Base-by-base conservation (phyloP, 23 red algal species). In the Gracilaria gracilis region DNA sequence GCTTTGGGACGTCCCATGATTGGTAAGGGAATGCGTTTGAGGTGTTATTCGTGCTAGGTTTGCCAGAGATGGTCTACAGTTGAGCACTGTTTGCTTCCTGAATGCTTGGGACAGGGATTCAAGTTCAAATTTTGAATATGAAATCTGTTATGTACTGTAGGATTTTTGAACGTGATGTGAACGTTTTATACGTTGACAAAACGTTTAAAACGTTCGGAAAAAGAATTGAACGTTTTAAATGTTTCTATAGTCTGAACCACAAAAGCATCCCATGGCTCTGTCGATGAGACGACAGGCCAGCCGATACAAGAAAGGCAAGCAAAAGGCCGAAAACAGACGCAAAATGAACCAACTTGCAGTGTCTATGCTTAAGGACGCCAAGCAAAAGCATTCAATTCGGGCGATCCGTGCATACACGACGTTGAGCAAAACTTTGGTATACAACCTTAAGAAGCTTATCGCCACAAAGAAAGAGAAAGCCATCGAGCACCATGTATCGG, bases 41-140 rank as follows among this genome's bases (percentile, higher is more conserved):
- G 14, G 51, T 55, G 51, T 55, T 55, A 55, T 55, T 55, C 51
- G 51, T 19, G 16, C 9, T 55, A 19, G 11, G 16, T 55, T 55
- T 55, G 51, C 51, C 14, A 55, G 51, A 20, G 51, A 55, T 55
- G 59, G 9, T 9, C 27, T 62, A 31, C 59, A 27, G 59, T 29
- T 62, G 59, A 62, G 59, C 59, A 29, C 8, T 62, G 59, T 62
- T 62, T 62, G 59, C 51, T 55, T 55, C 51, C 17, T 55, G 51
- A 55, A 55, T 55, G 11, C 51, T 20, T 55, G 51, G 11, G 51
- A 55, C 17, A 55, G 51, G 51, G 14, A 55, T 55, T 55, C 51
- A 55, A 55, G 51, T 55, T 55, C 51, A 55, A 55, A 55, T 62
- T 62, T 62, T 62, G 59, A 62, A 62, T 62, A 29, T 62, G 59